Base-by-base conservation (phyloP, 176 grass and related monocot species). In the barley (Hordeum vulgare) region DNA sequence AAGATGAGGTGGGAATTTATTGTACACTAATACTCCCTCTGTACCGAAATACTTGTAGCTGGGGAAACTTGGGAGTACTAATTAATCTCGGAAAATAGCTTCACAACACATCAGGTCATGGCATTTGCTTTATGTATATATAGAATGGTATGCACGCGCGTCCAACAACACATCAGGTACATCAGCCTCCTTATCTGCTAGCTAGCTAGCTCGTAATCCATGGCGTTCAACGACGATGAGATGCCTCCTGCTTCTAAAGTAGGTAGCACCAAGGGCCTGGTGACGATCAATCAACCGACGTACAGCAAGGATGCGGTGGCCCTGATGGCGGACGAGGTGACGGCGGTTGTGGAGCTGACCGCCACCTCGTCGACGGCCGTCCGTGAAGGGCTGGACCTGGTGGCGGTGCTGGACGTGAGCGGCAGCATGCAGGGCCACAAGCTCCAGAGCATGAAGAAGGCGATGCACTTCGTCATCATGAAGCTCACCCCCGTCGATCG, bases 401-500 rank as follows among this genome's bases (percentile, higher is more conserved):
- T n/a, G n/a, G n/a, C n/a, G n/a, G n/a, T n/a, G n/a, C n/a, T 86
- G 29, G 75, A 79, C 31, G 35, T 72, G 13, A 80, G 83, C 33
- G 9, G 1, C 1, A 61, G 47, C 34, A 79, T 85, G 64, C 0
- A 21, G 3, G 75, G 18, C 9, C 15, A 8, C 0, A 86, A 24
- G 74, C 35, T 86, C 5, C 6, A 0, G 1, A 20, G 59, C 40
- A 9, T 86, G 31, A 60, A 86, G 71, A 40, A 0, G 1, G 75
- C 84, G 3, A 71, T 79, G 75, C 28, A 27, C 24, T 86, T 72
- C 68, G 31, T 86, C 0, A 42, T 86, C 25, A 39, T 17, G 29
- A 86, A 86, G 58, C 75, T 86, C 34, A 29, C 29, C 2, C n/a
- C n/a, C 10, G 13, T 61, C 0, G 84, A 86, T 75, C 84, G 84